phyloP scores from a whole-genome alignment of 164 flowering plant species.

The Euptelea pleiosperma region DNA sequence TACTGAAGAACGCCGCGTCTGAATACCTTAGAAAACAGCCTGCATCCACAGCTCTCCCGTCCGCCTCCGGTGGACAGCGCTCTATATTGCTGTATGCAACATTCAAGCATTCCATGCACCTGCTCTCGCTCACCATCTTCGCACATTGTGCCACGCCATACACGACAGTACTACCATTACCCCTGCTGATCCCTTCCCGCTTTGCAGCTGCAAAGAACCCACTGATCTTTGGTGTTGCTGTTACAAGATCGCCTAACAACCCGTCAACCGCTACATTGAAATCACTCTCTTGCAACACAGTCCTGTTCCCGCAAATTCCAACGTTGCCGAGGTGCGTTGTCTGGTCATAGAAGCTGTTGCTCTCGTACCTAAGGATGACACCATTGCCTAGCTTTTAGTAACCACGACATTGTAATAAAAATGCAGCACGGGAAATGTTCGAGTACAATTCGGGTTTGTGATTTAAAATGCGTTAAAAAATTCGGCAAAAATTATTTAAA shows the following conservation, averaged over 20 bases:
- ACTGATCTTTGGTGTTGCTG: slow-evolving; percentile 32
- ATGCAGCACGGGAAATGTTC: no score
- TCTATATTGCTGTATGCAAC: slow-evolving; percentile 28
- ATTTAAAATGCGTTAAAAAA: no score
- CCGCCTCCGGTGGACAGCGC: slow-evolving; percentile 31
- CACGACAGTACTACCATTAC: slow-evolving; percentile 7
- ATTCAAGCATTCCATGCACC: slow-evolving; percentile 41
- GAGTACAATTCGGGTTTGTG: no score
- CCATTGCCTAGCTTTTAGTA: no score
- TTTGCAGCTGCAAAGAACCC: slow-evolving; percentile 42
- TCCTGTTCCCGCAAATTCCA: slow-evolving; percentile 28
- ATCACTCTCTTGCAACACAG: slow-evolving; percentile 14
- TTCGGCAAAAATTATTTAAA: no score
- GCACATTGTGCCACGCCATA: slow-evolving; percentile 56
- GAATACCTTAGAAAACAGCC: slow-evolving; percentile 61
- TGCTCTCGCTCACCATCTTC: slow-evolving; percentile 22
- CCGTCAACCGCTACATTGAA: slow-evolving; percentile 9
- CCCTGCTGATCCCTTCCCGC: slow-evolving; percentile 19
- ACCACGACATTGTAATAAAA: no score
- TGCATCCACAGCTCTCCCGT: slow-evolving; percentile 43
- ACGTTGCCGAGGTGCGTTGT: slow-evolving; percentile 25
- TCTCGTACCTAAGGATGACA: no score
- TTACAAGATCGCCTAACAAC: slow-evolving; percentile 21
- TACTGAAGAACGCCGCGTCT: slow-evolving; percentile 29
- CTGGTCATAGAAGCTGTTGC: slow-evolving; percentile 32